Conservation (phyloP, 148 eudicot genomes). For the Nepenthes gracilis region DNA sequence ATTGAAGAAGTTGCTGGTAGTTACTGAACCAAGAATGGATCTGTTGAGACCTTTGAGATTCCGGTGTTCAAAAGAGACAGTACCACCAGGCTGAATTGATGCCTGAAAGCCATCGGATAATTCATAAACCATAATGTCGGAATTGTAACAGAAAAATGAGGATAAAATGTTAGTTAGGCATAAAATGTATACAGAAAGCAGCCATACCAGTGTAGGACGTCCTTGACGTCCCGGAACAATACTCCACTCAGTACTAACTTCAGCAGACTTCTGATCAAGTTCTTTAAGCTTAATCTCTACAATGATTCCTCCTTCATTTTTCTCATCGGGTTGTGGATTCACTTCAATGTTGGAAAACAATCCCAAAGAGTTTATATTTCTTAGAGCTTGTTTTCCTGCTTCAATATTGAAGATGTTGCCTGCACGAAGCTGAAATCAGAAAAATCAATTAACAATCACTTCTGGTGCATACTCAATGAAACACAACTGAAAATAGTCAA, state of each 20-base stretch:
- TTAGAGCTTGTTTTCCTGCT: conserved; percentile 91
- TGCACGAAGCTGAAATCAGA: conserved; percentile 59
- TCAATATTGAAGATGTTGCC: conserved; percentile 86
- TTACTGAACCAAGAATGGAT: conserved; percentile 82
- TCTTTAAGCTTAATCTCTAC: conserved; percentile 96
- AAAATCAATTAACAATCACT: not conserved
- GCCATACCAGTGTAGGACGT: conserved; percentile 79
- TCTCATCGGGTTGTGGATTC: conserved; percentile 90
- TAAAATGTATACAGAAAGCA: conserved; percentile 1
- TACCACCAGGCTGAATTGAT: conserved; percentile 94
- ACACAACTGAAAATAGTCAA: not conserved
- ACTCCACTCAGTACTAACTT: conserved; percentile 97
- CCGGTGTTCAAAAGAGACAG: conserved; percentile 88
- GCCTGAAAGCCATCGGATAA: conserved; percentile 37
- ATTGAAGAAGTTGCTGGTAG: conserved; percentile 85
- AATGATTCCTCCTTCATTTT: conserved; percentile 86
- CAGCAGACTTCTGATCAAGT: conserved; percentile 86
- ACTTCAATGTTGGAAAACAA: conserved; percentile 96
- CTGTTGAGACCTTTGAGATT: conserved; percentile 84
- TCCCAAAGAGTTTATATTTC: conserved; percentile 79
- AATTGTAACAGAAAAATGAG: not conserved
- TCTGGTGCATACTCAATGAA: not conserved
- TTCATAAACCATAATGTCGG: not conserved
- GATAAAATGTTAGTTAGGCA: not conserved
- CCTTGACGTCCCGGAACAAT: conserved; percentile 93